phyloP scores from a whole-genome alignment of 208 protist genomes.

The Acanthamoeba castellanii region DNA sequence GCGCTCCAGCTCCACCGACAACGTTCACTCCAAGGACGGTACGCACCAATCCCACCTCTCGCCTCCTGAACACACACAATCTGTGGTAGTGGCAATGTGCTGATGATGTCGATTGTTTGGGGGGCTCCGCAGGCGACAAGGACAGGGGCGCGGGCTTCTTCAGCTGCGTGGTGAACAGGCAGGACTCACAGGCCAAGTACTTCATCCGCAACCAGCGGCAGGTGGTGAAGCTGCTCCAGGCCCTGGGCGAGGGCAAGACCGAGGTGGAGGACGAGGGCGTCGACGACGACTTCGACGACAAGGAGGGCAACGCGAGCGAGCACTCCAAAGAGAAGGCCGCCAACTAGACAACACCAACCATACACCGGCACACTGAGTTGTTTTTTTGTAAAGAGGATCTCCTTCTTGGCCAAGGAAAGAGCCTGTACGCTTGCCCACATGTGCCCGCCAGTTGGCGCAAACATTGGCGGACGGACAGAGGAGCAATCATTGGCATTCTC shows the following conservation, averaged over 20 bases:
- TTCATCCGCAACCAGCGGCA: slow-evolving; percentile 70
- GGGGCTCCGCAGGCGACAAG: background rate
- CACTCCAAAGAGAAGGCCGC: slow-evolving; percentile 40
- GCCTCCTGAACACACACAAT: background rate
- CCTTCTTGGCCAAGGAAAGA: no score
- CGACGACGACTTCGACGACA: slow-evolving; percentile 45
- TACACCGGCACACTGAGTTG: no score
- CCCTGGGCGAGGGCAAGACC: slow-evolving; percentile 52
- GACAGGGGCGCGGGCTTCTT: slow-evolving; percentile 53
- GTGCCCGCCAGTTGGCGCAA: background rate
- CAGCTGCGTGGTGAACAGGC: slow-evolving; percentile 66
- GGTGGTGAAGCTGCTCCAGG: slow-evolving; percentile 57
- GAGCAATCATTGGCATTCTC: background rate
- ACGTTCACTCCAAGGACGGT: background rate
- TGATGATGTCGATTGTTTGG: background rate
- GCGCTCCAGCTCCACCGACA: slow-evolving; percentile 25
- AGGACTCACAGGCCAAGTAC: slow-evolving; percentile 74
- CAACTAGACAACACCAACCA: background rate
- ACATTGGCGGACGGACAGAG: no score
- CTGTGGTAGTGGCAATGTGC: background rate
- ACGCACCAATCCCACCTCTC: background rate
- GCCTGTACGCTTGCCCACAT: background rate
- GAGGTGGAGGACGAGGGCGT: slow-evolving; percentile 51
- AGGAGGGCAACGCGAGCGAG: background rate
- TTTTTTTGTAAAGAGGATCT: no score